Evolutionary conservation across 371 early-diverging fungal species (phyloP).

Genomic region (Parasitella parasitica): DNA sequence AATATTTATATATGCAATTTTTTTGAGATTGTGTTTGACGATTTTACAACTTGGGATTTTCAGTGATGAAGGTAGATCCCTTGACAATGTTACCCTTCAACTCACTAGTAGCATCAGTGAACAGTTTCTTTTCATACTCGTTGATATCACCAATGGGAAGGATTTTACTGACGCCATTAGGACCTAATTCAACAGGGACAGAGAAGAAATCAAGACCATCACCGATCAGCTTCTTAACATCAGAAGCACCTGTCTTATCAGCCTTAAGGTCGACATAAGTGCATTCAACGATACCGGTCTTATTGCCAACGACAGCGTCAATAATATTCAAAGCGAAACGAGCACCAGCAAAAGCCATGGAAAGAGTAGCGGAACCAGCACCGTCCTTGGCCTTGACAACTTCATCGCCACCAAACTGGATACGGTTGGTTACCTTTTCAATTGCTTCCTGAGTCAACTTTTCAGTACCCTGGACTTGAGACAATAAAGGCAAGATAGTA

Average conservation of each 20-base stretch:
- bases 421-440: slow-evolving; percentile 78
- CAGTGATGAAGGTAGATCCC: slow-evolving; percentile 60
- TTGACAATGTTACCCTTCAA: slow-evolving; percentile 80
- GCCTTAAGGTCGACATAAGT: slow-evolving; percentile 82
- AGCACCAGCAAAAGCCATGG: slow-evolving; percentile 92
- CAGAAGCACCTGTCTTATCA: slow-evolving; percentile 52
- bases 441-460: slow-evolving; percentile 70
- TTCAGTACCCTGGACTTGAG: slow-evolving; percentile 54
- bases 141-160: slow-evolving; percentile 67
- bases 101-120: slow-evolving; percentile 70
- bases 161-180: slow-evolving; percentile 73
- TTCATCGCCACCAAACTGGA: slow-evolving; percentile 95
- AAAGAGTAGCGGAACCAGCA: slow-evolving; percentile 82
- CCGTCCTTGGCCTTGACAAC: slow-evolving; percentile 93
- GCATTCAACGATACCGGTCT: slow-evolving; percentile 70
- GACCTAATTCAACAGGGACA: slow-evolving; percentile 80
- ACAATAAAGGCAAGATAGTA: slow-evolving; percentile 84
- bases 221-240: slow-evolving; percentile 50
- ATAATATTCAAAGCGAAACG: slow-evolving; percentile 76
- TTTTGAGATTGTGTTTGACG: background rate
- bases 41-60: slow-evolving; percentile 35
- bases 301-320: slow-evolving; percentile 65
- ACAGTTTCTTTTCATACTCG: slow-evolving; percentile 70
- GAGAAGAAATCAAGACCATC: slow-evolving; percentile 78
- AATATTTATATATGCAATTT: background rate